Conservation (phyloP, 352 stramenopile species). For the Aphanomyces invadans region DNA sequence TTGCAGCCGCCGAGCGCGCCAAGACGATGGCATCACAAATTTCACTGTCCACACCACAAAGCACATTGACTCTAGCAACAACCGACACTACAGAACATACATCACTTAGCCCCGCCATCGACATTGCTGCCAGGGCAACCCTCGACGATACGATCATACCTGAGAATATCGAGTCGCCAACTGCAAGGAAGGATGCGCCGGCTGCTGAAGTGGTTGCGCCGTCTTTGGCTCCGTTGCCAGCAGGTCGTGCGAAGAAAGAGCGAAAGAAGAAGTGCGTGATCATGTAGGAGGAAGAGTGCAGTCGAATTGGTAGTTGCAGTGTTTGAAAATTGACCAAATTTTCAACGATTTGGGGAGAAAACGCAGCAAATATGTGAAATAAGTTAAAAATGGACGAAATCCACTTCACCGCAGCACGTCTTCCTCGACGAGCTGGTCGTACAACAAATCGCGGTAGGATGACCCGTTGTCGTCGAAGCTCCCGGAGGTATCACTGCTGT, state of each 20-base stretch:
- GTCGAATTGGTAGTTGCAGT: too few species aligned
- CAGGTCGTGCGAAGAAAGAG: background rate
- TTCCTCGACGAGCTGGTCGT: background rate
- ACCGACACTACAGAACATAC: background rate
- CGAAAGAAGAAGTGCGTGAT: slow-evolving; percentile 16
- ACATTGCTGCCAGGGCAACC: too few species aligned
- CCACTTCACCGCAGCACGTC: background rate
- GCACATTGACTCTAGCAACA: background rate
- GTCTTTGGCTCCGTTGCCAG: background rate
- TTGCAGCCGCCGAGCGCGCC: slow-evolving; percentile 46
- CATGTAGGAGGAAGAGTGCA: too few species aligned
- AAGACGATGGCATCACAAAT: slow-evolving; percentile 33
- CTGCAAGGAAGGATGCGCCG: too few species aligned
- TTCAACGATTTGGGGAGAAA: too few species aligned
- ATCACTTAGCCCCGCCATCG: background rate
- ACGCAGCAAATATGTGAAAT: background rate
- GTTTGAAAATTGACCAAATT: too few species aligned
- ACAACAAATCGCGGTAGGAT: slow-evolving; percentile 14
- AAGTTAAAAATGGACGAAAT: background rate
- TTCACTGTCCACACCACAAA: background rate
- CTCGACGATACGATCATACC: too few species aligned
- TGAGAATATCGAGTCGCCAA: too few species aligned
- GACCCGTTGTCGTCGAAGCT: slow-evolving; percentile 35
- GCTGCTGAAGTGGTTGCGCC: background rate
- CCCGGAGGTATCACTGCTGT: slow-evolving; percentile 28